Evolutionary conservation across 441 rosid genomes (phyloP).

Genomic region (Pelargonium exstipulatum): DNA sequence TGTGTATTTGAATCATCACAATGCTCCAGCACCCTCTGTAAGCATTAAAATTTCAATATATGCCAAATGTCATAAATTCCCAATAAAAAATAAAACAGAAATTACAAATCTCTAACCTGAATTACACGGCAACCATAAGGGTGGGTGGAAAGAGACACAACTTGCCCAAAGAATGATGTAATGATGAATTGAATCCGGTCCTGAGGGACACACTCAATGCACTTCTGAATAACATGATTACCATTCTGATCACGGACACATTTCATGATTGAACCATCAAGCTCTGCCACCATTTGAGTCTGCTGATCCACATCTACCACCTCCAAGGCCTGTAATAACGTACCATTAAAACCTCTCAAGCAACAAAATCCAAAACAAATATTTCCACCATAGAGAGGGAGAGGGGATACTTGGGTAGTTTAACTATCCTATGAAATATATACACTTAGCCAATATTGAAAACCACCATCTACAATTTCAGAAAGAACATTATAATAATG

Average conservation of each 20-base stretch:
- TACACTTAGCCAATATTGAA: too few species aligned
- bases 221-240: slow-evolving; percentile 81
- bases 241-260: slow-evolving; percentile 94
- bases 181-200: slow-evolving; percentile 62
- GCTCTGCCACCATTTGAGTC: slow-evolving; percentile 77
- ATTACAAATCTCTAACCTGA: slow-evolving; percentile 41
- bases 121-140: slow-evolving; percentile 91
- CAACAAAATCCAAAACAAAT: not conserved
- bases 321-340: slow-evolving; percentile 59
- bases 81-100: not conserved
- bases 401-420: not conserved
- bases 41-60: slow-evolving; percentile 13
- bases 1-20: slow-evolving; percentile 54
- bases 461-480: too few species aligned
- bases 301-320: slow-evolving; percentile 87
- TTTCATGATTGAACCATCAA: slow-evolving; percentile 72
- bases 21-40: slow-evolving; percentile 83
- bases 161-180: slow-evolving; percentile 66
- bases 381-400: not conserved
- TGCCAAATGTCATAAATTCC: not conserved
- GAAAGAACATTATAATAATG: not conserved
- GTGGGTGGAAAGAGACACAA: slow-evolving; percentile 69
- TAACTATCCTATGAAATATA: too few species aligned
- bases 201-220: slow-evolving; percentile 84
- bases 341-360: not conserved